Conservation (phyloP, 2,329 filamentous ascomycete genomes). For the Arthrobotrys iridis region DNA sequence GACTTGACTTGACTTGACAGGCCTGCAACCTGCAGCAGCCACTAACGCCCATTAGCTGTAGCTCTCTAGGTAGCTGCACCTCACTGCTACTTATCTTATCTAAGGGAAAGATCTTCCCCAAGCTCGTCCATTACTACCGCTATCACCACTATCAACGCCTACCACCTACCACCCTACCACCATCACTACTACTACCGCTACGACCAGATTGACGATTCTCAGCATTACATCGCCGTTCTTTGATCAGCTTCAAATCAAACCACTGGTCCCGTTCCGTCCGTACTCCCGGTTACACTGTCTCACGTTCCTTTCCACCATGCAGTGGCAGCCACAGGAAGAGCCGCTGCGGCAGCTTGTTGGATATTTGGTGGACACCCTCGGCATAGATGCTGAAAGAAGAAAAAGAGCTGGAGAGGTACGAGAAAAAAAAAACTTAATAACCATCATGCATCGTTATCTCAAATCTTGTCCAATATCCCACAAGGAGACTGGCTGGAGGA, state of each 20-base stretch:
- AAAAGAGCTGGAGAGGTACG: conserved; percentile 55
- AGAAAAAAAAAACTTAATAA: conserved; percentile 40
- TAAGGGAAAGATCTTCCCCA: conserved; percentile 31
- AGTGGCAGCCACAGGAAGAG: conserved; percentile 90
- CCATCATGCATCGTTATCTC: conserved; percentile 16
- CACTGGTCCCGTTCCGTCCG: neutral
- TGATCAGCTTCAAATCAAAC: conserved; percentile 3
- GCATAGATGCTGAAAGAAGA: conserved; percentile 47
- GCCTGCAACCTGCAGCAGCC: conserved; percentile 15
- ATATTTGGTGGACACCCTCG: conserved; percentile 80
- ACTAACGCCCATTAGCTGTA: conserved; percentile 4
- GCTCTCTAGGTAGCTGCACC: neutral
- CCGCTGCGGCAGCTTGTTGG: conserved; percentile 87
- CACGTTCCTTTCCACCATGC: conserved; percentile 68
- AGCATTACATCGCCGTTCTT: neutral
- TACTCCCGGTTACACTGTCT: conserved; percentile 33
- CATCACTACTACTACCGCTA: neutral
- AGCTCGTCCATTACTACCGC: neutral
- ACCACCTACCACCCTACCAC: neutral
- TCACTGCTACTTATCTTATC: conserved; percentile 30
- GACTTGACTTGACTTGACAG: too few species aligned
- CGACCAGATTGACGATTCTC: neutral
- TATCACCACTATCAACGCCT: neutral
- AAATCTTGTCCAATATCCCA: conserved; percentile 36
- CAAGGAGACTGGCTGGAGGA: conserved; percentile 41